Evolutionary conservation across 164 flowering plant genomes (phyloP), one percentile per base, ranked within the genome.

Genomic region (Hamamelis virginiana): DNA sequence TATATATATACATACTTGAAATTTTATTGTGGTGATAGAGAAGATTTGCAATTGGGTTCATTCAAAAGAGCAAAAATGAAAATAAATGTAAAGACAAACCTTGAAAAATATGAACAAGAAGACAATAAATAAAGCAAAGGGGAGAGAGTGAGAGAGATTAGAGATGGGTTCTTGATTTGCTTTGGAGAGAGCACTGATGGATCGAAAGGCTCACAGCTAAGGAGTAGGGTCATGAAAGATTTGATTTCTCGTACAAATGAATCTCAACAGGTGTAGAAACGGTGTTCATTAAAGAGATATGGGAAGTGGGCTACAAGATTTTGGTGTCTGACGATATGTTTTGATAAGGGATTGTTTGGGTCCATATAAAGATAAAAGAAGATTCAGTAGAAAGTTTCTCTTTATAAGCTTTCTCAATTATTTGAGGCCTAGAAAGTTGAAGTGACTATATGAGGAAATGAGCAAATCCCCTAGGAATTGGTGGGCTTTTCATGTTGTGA

Each of bases 321-420:
- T 64, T 56, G 48, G 51, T 69, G 72, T 69, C 66, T 51, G 72
- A n/a, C n/a, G n/a, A 69, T 69, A 52, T 19, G 4, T 47, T 68
- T 18, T 6, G 61, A 25, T 27, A 58, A 58, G 41, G 61, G 18
- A 12, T 69, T 62, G 18, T n/a, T 21, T 44, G 23, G 25, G 13
- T 16, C 22, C 45, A 1, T 52, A 19, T 38, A 22, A 19, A 58
- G 38, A 27, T 58, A 58, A 61, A 18, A 57, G 62, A 64, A 47
- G 64, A 65, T 65, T 65, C 74, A 15, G 22, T 58, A 45, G 28
- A 57, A 65, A 71, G 65, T 58, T 57, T 48, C 25, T 1, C 38
- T 58, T 58, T 58, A n/a, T n/a, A n/a, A 27, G 61, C 61, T 58
- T 58, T 58, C 61, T 58, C 61, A 58, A 58, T 58, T 58, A 58